phyloP scores from a whole-genome alignment of 2,329 filamentous ascomycete species.

The Colletotrichum neosansevieriae region DNA sequence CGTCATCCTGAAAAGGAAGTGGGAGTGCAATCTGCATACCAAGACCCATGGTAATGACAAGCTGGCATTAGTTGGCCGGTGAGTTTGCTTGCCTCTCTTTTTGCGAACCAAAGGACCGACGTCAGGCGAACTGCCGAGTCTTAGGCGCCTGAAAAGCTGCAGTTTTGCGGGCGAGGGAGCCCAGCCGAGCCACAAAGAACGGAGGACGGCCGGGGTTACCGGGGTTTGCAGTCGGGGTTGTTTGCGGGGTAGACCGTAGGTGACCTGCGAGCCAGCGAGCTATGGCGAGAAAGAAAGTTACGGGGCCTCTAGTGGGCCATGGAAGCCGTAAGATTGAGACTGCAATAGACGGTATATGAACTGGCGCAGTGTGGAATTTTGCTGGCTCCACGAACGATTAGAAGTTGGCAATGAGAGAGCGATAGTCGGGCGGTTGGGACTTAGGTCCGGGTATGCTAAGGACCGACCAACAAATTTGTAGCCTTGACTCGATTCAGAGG shows the following conservation, averaged over 20 bases:
- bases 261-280: background rate
- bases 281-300: background rate
- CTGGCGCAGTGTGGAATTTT: conserved; percentile 8
- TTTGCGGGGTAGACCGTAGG: conserved; percentile 36
- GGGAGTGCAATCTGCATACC: conserved; percentile 32
- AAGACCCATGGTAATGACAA: conserved; percentile 17
- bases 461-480: background rate
- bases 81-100: conserved; percentile 4
- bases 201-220: conserved; percentile 29
- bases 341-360: conserved; percentile 10
- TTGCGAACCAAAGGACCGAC: conserved; percentile 23
- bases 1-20: conserved; percentile 33
- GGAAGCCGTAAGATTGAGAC: conserved; percentile 14
- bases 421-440: no score
- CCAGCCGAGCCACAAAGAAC: conserved; percentile 5
- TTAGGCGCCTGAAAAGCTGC: conserved; percentile 35
- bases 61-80: conserved; percentile 17
- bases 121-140: conserved; percentile 38
- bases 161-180: conserved; percentile 29
- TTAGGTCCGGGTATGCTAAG: no score
- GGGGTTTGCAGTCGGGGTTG: conserved; percentile 22
- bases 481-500: conserved; percentile 10
- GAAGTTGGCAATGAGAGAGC: conserved; percentile 1
- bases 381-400: conserved; percentile 7
- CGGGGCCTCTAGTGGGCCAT: conserved; percentile 14